Evolutionary conservation across 352 stramenopile genomes (phyloP).

Genomic region (Phytophthora hibernalis): DNA sequence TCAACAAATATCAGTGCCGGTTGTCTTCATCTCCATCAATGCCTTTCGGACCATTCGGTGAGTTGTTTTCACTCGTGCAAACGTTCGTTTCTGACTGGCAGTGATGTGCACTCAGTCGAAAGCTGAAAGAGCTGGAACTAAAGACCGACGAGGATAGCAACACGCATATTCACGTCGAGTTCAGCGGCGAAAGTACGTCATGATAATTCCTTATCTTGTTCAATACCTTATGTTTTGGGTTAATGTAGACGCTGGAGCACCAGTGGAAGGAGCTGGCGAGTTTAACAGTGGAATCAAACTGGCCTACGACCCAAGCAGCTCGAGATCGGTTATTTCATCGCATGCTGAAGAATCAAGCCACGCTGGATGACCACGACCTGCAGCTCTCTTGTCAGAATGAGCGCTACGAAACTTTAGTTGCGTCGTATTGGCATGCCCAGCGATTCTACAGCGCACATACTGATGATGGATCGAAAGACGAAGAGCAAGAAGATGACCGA

Average conservation of each 20-base stretch:
- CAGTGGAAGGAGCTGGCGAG: constrained; percentile 68
- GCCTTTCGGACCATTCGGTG: constrained; percentile 41
- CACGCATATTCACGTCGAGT: constrained; percentile 65
- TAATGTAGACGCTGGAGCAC: constrained; percentile 57
- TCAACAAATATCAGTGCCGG: constrained; percentile 44
- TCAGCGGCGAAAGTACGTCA: constrained; percentile 67
- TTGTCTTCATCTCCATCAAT: constrained; percentile 57
- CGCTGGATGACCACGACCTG: constrained; percentile 47
- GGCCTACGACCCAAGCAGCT: constrained; percentile 48
- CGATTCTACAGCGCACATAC: constrained; percentile 36
- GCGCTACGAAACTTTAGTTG: constrained; percentile 57
- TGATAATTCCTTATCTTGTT: neutral
- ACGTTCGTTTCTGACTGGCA: neutral
- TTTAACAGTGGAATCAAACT: constrained; percentile 59
- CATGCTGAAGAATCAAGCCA: constrained; percentile 74
- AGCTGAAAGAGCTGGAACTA: constrained; percentile 27
- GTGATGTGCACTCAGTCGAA: constrained; percentile 24
- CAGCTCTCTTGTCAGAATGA: constrained; percentile 57
- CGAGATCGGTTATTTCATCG: constrained; percentile 71
- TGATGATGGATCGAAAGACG: constrained; percentile 8
- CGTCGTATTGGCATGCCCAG: constrained; percentile 49
- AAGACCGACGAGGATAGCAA: constrained; percentile 26
- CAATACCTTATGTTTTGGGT: neutral
- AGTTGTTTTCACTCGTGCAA: neutral
- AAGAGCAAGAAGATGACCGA: constrained; percentile 17